Conservation (phyloP, 768 basidiomycete genomes). For the Lactarius indigo region DNA sequence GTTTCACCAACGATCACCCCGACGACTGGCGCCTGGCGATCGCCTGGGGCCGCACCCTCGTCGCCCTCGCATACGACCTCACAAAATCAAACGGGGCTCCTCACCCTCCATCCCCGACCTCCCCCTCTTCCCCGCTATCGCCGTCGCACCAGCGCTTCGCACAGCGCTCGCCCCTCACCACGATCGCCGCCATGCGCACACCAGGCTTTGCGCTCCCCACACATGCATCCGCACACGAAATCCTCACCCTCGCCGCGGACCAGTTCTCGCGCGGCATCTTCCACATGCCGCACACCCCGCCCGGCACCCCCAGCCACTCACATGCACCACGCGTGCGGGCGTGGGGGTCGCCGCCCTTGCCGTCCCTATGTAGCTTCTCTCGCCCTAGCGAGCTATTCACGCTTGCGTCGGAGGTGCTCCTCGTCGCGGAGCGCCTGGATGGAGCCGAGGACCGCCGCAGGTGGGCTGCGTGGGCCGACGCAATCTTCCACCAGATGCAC, state of each 20-base stretch:
- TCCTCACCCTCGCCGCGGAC: slow-evolving; percentile 61
- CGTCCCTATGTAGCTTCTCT: slow-evolving; percentile 37
- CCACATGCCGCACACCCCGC: slow-evolving; percentile 57
- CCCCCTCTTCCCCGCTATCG: slow-evolving; percentile 7
- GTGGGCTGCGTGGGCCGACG: slow-evolving; percentile 62
- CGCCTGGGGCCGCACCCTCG: slow-evolving; percentile 62
- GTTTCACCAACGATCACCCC: slow-evolving; percentile 14
- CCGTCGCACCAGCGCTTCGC: slow-evolving; percentile 14
- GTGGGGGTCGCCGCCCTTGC: neutral
- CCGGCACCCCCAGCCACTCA: neutral
- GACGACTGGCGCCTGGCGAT: slow-evolving; percentile 71
- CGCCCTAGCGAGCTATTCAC: slow-evolving; percentile 59
- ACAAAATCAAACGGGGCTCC: slow-evolving; percentile 1
- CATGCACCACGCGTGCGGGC: neutral
- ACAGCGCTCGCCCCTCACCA: slow-evolving; percentile 45
- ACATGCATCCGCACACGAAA: slow-evolving; percentile 43
- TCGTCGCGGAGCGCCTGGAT: slow-evolving; percentile 54
- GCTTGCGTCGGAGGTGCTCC: slow-evolving; percentile 58
- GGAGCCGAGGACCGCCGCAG: slow-evolving; percentile 43
- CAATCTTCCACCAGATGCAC: slow-evolving; percentile 60
- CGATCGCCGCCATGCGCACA: slow-evolving; percentile 46
- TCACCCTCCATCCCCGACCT: slow-evolving; percentile 28
- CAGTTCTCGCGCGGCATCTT: slow-evolving; percentile 68
- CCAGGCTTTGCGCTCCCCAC: slow-evolving; percentile 45
- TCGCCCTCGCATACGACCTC: slow-evolving; percentile 53